phyloP scores from a whole-genome alignment of 2,329 filamentous ascomycete species.

The Juglanconis juglandina region DNA sequence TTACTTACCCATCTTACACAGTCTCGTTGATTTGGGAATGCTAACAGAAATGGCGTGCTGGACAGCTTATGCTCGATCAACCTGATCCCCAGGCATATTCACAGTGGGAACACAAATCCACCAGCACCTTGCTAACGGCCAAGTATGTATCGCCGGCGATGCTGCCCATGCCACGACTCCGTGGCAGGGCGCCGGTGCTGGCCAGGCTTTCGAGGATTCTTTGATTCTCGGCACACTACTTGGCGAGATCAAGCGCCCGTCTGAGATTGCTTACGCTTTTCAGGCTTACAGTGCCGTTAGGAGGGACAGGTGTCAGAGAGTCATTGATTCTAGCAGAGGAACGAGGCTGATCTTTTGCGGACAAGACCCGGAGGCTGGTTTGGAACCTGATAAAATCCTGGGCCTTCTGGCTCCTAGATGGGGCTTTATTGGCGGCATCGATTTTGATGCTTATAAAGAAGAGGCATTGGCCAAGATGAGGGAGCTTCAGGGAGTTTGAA shows the following conservation, averaged over 20 bases:
- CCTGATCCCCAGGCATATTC: slow-evolving; percentile 14
- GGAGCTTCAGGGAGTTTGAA: slow-evolving; percentile 1
- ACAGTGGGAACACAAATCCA: slow-evolving; percentile 19
- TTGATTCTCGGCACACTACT: slow-evolving; percentile 14
- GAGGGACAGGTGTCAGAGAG: slow-evolving; percentile 9
- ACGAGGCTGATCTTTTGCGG: slow-evolving; percentile 18
- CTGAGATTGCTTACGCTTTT: slow-evolving; percentile 13
- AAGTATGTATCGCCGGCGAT: slow-evolving; percentile 15
- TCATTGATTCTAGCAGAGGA: slow-evolving; percentile 17
- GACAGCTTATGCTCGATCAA: slow-evolving; percentile 18
- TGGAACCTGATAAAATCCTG: slow-evolving; percentile 13
- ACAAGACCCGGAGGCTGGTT: slow-evolving; percentile 11
- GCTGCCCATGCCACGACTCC: slow-evolving; percentile 18
- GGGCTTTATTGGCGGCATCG: slow-evolving; percentile 13
- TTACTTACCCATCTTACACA: background rate
- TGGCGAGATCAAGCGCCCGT: background rate
- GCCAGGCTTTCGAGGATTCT: slow-evolving; percentile 18
- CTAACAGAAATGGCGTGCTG: background rate
- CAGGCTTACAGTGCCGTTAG: slow-evolving; percentile 10
- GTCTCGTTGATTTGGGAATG: background rate
- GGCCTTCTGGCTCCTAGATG: slow-evolving; percentile 11
- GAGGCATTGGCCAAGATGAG: slow-evolving; percentile 12
- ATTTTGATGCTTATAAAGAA: slow-evolving; percentile 9
- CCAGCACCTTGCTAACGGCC: slow-evolving; percentile 11
- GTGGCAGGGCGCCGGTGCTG: slow-evolving; percentile 19